phyloP scores from a whole-genome alignment of 176 grass and related monocot species.

The Ensete glaucum region DNA sequence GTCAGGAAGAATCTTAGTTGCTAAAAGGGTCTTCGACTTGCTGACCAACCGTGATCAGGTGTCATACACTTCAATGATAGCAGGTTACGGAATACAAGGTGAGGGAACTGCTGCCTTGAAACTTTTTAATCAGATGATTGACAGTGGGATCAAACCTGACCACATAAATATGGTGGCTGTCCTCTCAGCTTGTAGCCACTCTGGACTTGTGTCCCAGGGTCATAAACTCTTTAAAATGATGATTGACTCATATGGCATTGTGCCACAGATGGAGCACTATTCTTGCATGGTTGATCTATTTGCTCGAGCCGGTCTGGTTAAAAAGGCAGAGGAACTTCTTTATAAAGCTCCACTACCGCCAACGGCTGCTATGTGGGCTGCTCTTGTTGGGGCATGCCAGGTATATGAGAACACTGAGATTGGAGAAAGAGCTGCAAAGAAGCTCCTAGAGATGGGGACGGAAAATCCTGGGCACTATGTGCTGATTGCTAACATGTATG shows the following conservation, averaged over 20 bases:
- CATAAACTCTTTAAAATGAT: slow-evolving; percentile 48
- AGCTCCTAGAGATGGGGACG: slow-evolving; percentile 52
- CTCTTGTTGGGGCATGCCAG: slow-evolving; percentile 49
- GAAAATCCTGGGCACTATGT: slow-evolving; percentile 63
- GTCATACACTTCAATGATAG: slow-evolving; percentile 56
- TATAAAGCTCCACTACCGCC: slow-evolving; percentile 26
- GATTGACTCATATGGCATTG: slow-evolving; percentile 36
- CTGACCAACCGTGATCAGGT: slow-evolving; percentile 49
- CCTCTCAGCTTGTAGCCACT: slow-evolving; percentile 61
- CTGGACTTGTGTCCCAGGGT: slow-evolving; percentile 50
- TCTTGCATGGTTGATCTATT: slow-evolving; percentile 45
- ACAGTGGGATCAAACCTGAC: slow-evolving; percentile 40
- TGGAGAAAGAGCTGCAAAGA: slow-evolving; percentile 62
- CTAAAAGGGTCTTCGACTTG: slow-evolving; percentile 44
- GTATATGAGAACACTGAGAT: slow-evolving; percentile 39
- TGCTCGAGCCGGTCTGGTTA: slow-evolving; percentile 41
- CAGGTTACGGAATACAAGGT: slow-evolving; percentile 55
- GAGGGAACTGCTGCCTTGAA: slow-evolving; percentile 32
- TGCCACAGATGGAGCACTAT: slow-evolving; percentile 42
- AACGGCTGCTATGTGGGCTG: slow-evolving; percentile 48
- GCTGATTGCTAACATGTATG: slow-evolving; percentile 67
- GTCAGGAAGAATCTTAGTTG: slow-evolving; percentile 34
- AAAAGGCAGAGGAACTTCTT: slow-evolving; percentile 50
- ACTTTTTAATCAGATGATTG: slow-evolving; percentile 48
- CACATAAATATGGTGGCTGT: slow-evolving; percentile 50